Evolutionary conservation across 768 basidiomycete species (phyloP), one percentile per base, ranked within the genome.

Genomic region (Tricholoma terreum): DNA sequence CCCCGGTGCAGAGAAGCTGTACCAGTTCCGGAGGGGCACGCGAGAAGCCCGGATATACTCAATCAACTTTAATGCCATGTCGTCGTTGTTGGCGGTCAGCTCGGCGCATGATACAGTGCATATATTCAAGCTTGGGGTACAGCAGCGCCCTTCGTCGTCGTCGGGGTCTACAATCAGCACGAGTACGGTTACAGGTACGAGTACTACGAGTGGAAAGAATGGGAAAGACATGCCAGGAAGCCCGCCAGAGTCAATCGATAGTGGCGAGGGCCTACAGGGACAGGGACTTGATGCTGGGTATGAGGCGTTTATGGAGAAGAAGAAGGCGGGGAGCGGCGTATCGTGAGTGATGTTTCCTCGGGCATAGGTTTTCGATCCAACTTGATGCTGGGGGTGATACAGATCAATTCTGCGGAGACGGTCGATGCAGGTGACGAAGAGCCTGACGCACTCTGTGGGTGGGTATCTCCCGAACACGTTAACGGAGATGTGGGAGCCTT

Each of bases 401-500:
- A 75, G 72, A 66, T 81, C 84, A 1, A 81, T 73, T 58, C 73
- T 93, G 22, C 80, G 88, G 30, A 77, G 86, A 21, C 84, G 84
- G 56, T 92, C 90, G 3, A 60, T 92, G 65, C 86, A 90, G 53
- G 68, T 94, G 64, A 88, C 90, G 3, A 87, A 89, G 65, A 82
- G 79, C 46, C 69, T 94, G 42, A 87, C 90, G 0, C 79, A 86
- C n/a, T 87, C 89, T 3, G 78, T 93, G 15, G 91, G 93, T 14
- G 88, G 87, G 0, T 93, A 93, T 65, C 79, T 94, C 0, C 96
- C 96, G 0, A 90, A 87, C 61, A 87, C 92, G 1, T 71, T 98
- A 46, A 92, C 94, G 17, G 96, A 97, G 69, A 85, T 98, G 75
- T 99, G 95, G 94, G 97, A 98, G 64, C 97, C 97, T 0, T 81